Evolutionary conservation across 306 rosid species (phyloP).

Genomic region (Medicago truncatula): DNA sequence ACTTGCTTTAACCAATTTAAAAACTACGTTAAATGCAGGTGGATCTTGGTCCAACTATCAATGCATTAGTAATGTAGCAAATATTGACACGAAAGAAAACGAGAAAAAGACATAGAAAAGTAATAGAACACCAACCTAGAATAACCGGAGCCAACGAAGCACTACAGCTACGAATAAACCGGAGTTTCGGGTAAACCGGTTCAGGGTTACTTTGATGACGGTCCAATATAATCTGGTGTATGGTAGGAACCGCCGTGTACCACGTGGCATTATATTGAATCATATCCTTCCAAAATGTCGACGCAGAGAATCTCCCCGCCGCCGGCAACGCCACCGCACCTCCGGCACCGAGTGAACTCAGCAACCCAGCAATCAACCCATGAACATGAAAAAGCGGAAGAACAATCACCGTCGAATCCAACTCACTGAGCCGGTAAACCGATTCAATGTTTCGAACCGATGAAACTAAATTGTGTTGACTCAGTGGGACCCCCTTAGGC

Average conservation of each 20-base stretch:
- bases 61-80: too few species aligned
- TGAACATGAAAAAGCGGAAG: slow-evolving; percentile 91
- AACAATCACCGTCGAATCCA: slow-evolving; percentile 78
- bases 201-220: slow-evolving; percentile 71
- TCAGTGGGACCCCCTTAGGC: slow-evolving; percentile 88
- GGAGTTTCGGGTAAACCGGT: slow-evolving; percentile 70
- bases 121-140: slow-evolving; percentile 28
- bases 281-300: slow-evolving; percentile 91
- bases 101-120: neutral
- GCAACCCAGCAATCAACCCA: slow-evolving; percentile 69
- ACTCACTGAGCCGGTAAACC: slow-evolving; percentile 76
- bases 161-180: slow-evolving; percentile 90
- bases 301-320: slow-evolving; percentile 84
- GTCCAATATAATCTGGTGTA: slow-evolving; percentile 91
- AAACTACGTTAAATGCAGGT: too few species aligned
- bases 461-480: slow-evolving; percentile 77
- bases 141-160: slow-evolving; percentile 86
- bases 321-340: slow-evolving; percentile 69
- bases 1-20: too few species aligned
- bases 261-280: slow-evolving; percentile 66
- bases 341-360: slow-evolving; percentile 71
- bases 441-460: slow-evolving; percentile 73
- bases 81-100: too few species aligned
- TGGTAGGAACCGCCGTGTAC: slow-evolving; percentile 97
- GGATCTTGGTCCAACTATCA: too few species aligned